Conservation (phyloP, 306 rosid genomes). For the Crataegus laevigata region DNA sequence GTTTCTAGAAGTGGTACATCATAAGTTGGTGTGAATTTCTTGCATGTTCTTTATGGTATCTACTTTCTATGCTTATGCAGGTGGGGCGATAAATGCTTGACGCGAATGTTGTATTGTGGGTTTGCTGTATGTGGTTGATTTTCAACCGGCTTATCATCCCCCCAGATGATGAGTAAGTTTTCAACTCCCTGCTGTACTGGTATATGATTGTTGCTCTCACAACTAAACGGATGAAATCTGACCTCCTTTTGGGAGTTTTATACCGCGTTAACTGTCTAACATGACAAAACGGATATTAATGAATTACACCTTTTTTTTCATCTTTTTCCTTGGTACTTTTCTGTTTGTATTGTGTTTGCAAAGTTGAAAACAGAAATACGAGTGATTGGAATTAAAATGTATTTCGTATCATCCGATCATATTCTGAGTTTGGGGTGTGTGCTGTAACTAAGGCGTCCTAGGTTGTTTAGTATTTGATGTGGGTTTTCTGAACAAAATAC, state of each 20-base stretch:
- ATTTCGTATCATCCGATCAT: not conserved
- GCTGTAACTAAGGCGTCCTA: not conserved
- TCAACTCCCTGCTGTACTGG: slow-evolving; percentile 15
- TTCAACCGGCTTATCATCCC: slow-evolving; percentile 19
- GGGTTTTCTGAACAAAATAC: too few relatives aligned
- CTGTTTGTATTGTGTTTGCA: not conserved
- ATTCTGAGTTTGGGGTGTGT: not conserved
- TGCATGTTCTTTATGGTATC: not conserved
- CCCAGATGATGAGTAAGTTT: slow-evolving; percentile 1
- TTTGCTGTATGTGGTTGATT: slow-evolving; percentile 20
- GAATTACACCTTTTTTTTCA: not conserved
- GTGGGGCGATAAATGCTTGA: slow-evolving; percentile 17
- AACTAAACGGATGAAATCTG: slow-evolving; percentile 20
- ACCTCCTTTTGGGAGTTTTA: not conserved
- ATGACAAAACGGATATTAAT: not conserved
- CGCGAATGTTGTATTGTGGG: slow-evolving; percentile 6
- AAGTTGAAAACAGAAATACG: not conserved
- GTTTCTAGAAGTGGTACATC: not conserved
- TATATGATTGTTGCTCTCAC: slow-evolving; percentile 11
- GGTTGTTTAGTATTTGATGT: not conserved
- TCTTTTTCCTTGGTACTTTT: not conserved
- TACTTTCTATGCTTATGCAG: slow-evolving; percentile 7
- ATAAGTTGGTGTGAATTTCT: not conserved
- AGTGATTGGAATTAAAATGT: not conserved
- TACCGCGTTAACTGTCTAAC: slow-evolving; percentile 3